These are phyloP conservation scores for Dactylellina leptospora DNA, from an alignment of 2,329 filamentous ascomycete species.

Conservation along the genomic window DNA sequence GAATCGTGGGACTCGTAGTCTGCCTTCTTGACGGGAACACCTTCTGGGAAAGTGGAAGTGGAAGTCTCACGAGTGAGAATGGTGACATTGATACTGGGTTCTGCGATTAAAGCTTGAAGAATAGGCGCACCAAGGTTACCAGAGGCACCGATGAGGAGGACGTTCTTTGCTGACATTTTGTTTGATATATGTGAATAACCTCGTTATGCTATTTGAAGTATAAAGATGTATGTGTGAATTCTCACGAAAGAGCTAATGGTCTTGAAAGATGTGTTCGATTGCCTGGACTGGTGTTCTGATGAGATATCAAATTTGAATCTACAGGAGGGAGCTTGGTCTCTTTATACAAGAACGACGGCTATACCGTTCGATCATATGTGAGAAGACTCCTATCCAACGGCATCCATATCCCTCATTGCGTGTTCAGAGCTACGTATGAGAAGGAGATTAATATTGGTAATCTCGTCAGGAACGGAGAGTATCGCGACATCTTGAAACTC, in stretches of 20 bases:
- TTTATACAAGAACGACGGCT: too few relatives aligned
- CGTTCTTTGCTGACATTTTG: constrained; percentile 43
- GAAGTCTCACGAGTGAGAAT: constrained; percentile 66
- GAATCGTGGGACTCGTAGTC: constrained; percentile 65
- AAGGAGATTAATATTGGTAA: constrained; percentile 19
- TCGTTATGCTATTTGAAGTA: too few relatives aligned
- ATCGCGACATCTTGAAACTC: constrained; percentile 26
- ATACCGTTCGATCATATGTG: too few relatives aligned
- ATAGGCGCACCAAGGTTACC: constrained; percentile 38
- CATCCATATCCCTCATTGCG: too few relatives aligned
- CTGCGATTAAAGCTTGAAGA: constrained; percentile 30
- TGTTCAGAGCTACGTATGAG: too few relatives aligned
- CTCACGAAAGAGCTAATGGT: too few relatives aligned
- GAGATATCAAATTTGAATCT: too few relatives aligned
- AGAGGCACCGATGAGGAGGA: constrained; percentile 48
- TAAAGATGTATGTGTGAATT: too few relatives aligned
- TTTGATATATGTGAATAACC: too few relatives aligned
- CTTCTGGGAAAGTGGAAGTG: constrained; percentile 59
- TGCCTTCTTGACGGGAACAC: constrained; percentile 63
- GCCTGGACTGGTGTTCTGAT: too few relatives aligned
- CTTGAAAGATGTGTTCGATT: too few relatives aligned
- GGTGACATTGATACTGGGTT: constrained; percentile 63
- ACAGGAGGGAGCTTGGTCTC: too few relatives aligned
- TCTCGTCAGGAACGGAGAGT: neutral
- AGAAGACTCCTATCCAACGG: neutral